Evolutionary conservation across 192 early-diverging fungal genomes (phyloP).

Genomic region (Gaertneriomyces sp.): DNA sequence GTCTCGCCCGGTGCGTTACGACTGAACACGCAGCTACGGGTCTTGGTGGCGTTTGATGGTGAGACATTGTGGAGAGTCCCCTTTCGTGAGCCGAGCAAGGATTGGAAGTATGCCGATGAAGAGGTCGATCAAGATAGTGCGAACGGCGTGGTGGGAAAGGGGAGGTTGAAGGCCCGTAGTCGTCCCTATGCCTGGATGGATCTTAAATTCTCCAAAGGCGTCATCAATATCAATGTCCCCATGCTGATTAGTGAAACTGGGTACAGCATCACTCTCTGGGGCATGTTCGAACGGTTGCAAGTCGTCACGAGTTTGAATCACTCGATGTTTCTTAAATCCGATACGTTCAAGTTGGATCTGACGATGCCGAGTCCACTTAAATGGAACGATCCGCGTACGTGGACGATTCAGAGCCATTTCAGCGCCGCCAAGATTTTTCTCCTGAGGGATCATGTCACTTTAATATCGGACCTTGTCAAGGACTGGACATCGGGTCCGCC

Average conservation of each 20-base stretch:
- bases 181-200: constrained; percentile 73
- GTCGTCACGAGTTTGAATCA: constrained; percentile 69
- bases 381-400: constrained; percentile 70
- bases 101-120: constrained; percentile 57
- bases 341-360: constrained; percentile 45
- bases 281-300: constrained; percentile 45
- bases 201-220: constrained; percentile 43
- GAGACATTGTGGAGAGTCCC: constrained; percentile 60
- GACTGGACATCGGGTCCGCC: constrained; percentile 62
- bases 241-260: constrained; percentile 52
- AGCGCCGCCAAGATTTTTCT: constrained; percentile 52
- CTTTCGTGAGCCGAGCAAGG: constrained; percentile 66
- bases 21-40: constrained; percentile 51
- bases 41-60: constrained; percentile 60
- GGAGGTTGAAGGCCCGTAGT: constrained; percentile 23
- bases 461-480: constrained; percentile 68
- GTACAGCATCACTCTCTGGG: constrained; percentile 49
- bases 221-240: constrained; percentile 56
- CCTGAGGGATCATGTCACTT: constrained; percentile 68
- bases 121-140: constrained; percentile 6
- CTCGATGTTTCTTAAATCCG: constrained; percentile 46
- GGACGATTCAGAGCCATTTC: constrained; percentile 58
- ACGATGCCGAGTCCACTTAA: constrained; percentile 58
- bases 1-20: constrained; percentile 55
- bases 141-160: constrained; percentile 8